A percentile compares a stretch with the other conserved stretches of the same genome.
Conservation (phyloP, 352 stramenopile species). For the Globisporangium cylindrosporum region DNA sequence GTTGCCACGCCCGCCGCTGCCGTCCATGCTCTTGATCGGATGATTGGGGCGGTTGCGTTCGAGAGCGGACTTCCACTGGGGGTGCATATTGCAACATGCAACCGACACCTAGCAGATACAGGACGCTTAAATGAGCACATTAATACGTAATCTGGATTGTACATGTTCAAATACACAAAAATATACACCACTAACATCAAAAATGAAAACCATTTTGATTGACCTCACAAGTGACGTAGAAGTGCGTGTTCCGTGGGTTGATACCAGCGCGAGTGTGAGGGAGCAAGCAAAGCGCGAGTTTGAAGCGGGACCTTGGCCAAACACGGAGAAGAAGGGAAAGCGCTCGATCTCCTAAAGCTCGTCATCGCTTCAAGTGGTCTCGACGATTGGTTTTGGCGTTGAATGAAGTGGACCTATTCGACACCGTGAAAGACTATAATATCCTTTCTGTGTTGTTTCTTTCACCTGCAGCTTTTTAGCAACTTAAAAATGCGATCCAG, state of each 20-base stretch:
- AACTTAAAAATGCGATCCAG: constrained; percentile 34
- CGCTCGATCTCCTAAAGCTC: constrained; percentile 37
- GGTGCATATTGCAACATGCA: background rate
- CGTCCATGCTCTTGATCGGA: background rate
- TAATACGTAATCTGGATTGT: background rate
- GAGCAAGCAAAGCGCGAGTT: constrained; percentile 21
- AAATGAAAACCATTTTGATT: background rate
- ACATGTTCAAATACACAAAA: background rate
- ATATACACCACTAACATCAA: background rate
- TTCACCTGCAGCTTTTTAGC: constrained; percentile 43
- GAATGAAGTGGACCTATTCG: constrained; percentile 31
- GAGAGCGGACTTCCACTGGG: background rate
- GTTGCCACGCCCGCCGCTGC: background rate
- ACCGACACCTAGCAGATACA: background rate
- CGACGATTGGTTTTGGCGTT: constrained; percentile 56
- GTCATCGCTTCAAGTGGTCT: constrained; percentile 50
- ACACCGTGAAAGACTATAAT: constrained; percentile 30
- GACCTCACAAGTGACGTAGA: background rate
- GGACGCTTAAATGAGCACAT: background rate
- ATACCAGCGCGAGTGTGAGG: constrained; percentile 44
- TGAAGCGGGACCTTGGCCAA: constrained; percentile 23
- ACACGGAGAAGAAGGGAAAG: constrained; percentile 15
- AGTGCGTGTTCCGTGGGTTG: constrained; percentile 32
- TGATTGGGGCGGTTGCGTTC: background rate
- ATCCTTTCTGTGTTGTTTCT: constrained; percentile 49